Evolutionary conservation across 2,329 filamentous ascomycete genomes (phyloP), one percentile per base, ranked within the genome.

Genomic region (Fusarium begoniae): DNA sequence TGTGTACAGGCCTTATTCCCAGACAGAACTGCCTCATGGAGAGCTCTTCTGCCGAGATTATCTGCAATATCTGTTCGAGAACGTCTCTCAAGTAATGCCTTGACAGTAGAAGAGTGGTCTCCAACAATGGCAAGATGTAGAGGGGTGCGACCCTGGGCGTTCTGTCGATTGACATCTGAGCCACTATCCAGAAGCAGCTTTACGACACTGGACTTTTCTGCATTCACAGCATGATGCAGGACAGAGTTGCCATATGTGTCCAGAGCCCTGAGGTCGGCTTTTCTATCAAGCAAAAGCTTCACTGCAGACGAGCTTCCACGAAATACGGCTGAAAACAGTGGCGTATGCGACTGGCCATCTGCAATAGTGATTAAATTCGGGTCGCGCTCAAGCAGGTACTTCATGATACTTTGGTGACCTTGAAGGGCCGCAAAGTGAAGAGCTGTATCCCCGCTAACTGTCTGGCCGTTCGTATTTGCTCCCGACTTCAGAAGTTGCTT

Each of bases 401-500:
- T 65, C 13, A 65, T 22, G 18, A 53, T 28, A 15, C 32, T 53
- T 32, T 65, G 62, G 4, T 53, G 40, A 11, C 62, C 57, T 17
- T 65, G 62, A 13, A 65, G 14, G 11, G 28, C 30, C 6, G 57
- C 62, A 30, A 28, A 63, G 26, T 65, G 57, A 8, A 65, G 45
- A 17, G 57, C 26, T 44, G 57, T 65, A n/a, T 65, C 47, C 8
- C 45, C 57, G 17, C 14, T 18, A 8, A n/a, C n/a, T n/a, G 57
- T 18, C 30, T 40, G 62, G 13, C 22, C 24, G 26, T 50, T 47
- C 8, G 32, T 22, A 22, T 32, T 63, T 35, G 45, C 45, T 32
- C 57, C 62, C 12, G n/a, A 63, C 38, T 53, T 65, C 4, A 65
- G 57, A 7, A 63, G 62, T 13, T 65, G 62, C 18, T 65, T 63